phyloP scores from a whole-genome alignment of 192 early-diverging fungal genomes.

The Podila epigama region DNA sequence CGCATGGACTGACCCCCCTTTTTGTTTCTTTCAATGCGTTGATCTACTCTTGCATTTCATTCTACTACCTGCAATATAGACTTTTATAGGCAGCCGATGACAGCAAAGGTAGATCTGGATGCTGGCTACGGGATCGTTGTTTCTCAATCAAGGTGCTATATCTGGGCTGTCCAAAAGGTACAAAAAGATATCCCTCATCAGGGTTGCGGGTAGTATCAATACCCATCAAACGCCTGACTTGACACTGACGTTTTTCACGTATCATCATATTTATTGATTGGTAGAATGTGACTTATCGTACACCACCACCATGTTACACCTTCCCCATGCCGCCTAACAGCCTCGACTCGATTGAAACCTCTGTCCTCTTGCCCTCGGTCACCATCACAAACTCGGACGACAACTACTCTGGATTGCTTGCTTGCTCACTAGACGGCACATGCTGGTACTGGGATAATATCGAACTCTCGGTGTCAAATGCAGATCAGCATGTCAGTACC shows the following conservation, averaged over 20 bases:
- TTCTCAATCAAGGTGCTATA: conserved; percentile 35
- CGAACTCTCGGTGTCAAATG: conserved; percentile 40
- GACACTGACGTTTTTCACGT: too few relatives aligned
- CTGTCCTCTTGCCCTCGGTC: conserved; percentile 25
- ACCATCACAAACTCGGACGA: conserved; percentile 43
- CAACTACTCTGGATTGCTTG: conserved; percentile 20
- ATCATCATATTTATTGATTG: too few relatives aligned
- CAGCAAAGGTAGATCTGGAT: conserved; percentile 40
- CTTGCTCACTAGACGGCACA: conserved; percentile 40
- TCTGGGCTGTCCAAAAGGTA: conserved; percentile 49
- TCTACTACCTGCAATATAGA: conserved; percentile 9
- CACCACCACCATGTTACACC: conserved; percentile 36
- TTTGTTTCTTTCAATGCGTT: background rate
- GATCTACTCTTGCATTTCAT: too few relatives aligned
- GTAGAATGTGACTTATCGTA: conserved; percentile 30
- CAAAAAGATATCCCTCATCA: background rate
- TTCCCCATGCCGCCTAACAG: conserved; percentile 45
- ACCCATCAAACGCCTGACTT: background rate
- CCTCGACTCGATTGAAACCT: conserved; percentile 8
- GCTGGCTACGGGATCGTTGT: conserved; percentile 31
- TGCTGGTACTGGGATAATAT: conserved; percentile 49
- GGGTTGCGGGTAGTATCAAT: background rate
- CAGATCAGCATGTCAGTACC: conserved; percentile 26
- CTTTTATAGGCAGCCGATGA: conserved; percentile 35
- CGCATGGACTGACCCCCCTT: background rate